phyloP scores from a whole-genome alignment of 495 filamentous ascomycete species.

The Hypoxylon lienhwacheense region DNA sequence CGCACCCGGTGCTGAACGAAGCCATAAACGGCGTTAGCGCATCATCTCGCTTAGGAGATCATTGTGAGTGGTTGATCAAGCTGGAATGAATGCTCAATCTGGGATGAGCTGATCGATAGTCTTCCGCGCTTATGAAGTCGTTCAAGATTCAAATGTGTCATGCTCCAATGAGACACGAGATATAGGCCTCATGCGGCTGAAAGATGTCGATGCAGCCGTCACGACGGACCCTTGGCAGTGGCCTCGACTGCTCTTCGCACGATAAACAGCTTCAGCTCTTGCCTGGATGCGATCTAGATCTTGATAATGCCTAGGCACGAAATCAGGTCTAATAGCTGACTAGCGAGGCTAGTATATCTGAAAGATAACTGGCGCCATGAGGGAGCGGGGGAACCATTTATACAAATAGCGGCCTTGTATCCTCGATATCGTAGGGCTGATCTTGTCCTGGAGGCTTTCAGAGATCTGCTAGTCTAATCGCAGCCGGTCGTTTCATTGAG shows the following conservation, averaged over 20 bases:
- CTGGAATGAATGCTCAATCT: constrained; percentile 10
- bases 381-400: neutral
- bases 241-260: neutral
- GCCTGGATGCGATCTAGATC: neutral
- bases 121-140: neutral
- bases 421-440: neutral
- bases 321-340: constrained; percentile 7
- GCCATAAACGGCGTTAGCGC: constrained; percentile 10
- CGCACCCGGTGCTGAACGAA: constrained; percentile 5
- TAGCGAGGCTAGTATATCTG: neutral
- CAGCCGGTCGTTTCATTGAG: neutral
- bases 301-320: constrained; percentile 3
- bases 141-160: neutral
- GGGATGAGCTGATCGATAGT: constrained; percentile 26
- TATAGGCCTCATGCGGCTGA: constrained; percentile 26
- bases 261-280: neutral
- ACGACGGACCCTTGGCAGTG: constrained; percentile 3
- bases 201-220: constrained; percentile 18
- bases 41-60: constrained; percentile 10
- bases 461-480: neutral
- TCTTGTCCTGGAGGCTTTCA: neutral
- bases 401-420: constrained; percentile 22
- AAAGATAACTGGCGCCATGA: constrained; percentile 9
- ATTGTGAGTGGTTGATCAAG: constrained; percentile 18
- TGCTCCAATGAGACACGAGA: constrained; percentile 10